Evolutionary conservation across 257 asterid genomes (phyloP).

Genomic region (Verbascum thapsus): DNA sequence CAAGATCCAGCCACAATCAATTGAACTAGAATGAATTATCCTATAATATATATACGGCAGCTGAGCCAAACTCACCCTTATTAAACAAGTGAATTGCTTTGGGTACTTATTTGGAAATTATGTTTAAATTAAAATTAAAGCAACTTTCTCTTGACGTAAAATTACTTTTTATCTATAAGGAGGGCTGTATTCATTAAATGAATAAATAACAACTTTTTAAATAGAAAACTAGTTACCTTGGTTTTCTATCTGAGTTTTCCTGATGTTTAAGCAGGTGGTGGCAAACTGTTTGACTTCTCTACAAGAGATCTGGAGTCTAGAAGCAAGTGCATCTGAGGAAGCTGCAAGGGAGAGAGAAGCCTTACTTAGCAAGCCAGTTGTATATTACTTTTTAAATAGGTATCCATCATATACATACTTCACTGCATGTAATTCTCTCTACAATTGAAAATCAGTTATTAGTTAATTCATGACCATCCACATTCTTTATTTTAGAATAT

Average conservation of each 20-base stretch:
- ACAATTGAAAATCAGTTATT: not conserved
- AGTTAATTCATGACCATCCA: not conserved
- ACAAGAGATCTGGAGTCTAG: conserved; percentile 96
- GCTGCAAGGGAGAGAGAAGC: conserved; percentile 83
- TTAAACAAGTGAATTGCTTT: not conserved
- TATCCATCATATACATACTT: conserved; percentile 25
- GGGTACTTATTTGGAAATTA: conserved; percentile 6
- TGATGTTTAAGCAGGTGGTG: conserved; percentile 63
- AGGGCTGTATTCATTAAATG: not conserved
- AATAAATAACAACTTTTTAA: conserved; percentile 5
- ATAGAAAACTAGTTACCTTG: conserved; percentile 1
- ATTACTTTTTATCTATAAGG: not conserved
- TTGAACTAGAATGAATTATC: too few species aligned
- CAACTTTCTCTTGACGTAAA: conserved; percentile 23
- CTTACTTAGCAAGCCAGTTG: conserved; percentile 78
- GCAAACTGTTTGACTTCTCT: conserved; percentile 85
- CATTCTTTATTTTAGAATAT: not conserved
- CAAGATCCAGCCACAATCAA: too few species aligned
- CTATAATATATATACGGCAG: too few species aligned
- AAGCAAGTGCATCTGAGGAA: conserved; percentile 89
- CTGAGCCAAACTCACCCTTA: too few species aligned
- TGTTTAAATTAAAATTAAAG: not conserved
- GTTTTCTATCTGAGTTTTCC: conserved; percentile 16
- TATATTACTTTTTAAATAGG: conserved; percentile 92
- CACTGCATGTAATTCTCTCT: not conserved